Evolutionary conservation across 495 filamentous ascomycete species (phyloP), one percentile per base, ranked within the genome.

Genomic region (Cercophora sp.): DNA sequence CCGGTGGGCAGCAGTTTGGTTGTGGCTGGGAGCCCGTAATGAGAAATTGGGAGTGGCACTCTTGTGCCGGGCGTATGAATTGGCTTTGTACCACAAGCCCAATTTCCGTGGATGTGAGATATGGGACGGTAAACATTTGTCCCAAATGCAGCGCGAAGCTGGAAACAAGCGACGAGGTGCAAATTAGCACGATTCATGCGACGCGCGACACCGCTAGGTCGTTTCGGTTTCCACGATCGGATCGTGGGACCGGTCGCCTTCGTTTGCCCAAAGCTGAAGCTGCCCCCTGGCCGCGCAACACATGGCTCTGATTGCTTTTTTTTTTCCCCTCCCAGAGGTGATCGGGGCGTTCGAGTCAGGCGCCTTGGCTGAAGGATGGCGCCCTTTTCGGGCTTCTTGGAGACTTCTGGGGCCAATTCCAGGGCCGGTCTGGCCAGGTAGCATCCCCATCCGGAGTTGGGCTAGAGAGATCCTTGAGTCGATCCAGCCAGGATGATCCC

Each of bases 241-340:
- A 19, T 34, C 46, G 29, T n/a, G n/a, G 27, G 20, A 10, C 18
- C 40, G 40, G 22, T 43, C 40, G 40, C 11, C n/a, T 22, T 10
- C 15, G 18, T 6, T 8, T 18, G 40, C 13, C 40, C 40, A 16
- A 15, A 43, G 40, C 18, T 43, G 16, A n/a, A 8, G 4, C 26
- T 43, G 40, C n/a, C 16, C 23, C 23, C 23, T 5, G 15, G 8
- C 5, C 29, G 35, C 19, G n/a, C 40, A 34, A 19, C 35, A 41
- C 48, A 51, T 51, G 48, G 48, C 48, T n/a, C 35, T 40, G 35
- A n/a, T 51, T 51, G 35, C 36, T 51, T 51, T 41, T 51, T 51
- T 16, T 18, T 24, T 41, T 41, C 48, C n/a, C n/a, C n/a, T n/a
- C n/a, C n/a, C n/a, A n/a, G n/a, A n/a, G n/a, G n/a, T n/a, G n/a